These are phyloP conservation scores for Hymenoscyphus fraxineus DNA, from an alignment of 2,329 filamentous ascomycete genomes.

Conservation along the genomic window DNA sequence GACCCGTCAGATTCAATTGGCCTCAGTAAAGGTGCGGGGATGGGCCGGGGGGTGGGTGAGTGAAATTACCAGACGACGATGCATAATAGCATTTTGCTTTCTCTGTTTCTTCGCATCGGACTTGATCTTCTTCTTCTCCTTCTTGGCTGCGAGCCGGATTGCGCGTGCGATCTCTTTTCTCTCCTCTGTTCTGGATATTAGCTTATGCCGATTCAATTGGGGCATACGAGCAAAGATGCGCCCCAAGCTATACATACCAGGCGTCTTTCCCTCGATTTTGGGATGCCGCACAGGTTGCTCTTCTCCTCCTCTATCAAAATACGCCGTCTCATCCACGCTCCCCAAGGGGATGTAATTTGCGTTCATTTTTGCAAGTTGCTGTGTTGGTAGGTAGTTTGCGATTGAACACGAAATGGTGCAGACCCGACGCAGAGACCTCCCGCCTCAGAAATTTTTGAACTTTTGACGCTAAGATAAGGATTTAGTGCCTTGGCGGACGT, in stretches of 20 bases:
- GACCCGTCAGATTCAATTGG: slow-evolving; percentile 2
- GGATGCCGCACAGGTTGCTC: background rate
- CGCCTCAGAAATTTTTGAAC: slow-evolving; percentile 6
- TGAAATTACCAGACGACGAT: slow-evolving; percentile 23
- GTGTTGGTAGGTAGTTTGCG: background rate
- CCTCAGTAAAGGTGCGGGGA: background rate
- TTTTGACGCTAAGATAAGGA: slow-evolving; percentile 13
- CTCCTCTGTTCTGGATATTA: slow-evolving; percentile 20
- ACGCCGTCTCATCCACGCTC: background rate
- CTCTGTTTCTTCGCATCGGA: slow-evolving; percentile 28
- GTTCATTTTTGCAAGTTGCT: slow-evolving; percentile 4
- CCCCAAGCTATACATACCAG: background rate
- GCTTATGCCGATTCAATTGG: background rate
- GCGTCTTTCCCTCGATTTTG: background rate
- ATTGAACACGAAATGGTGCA: background rate
- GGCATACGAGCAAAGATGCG: background rate
- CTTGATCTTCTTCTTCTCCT: slow-evolving; percentile 31
- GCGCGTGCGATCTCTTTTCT: slow-evolving; percentile 24
- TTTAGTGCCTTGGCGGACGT: background rate
- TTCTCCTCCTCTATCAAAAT: slow-evolving; percentile 4
- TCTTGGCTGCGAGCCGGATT: slow-evolving; percentile 23
- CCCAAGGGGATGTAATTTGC: slow-evolving; percentile 20
- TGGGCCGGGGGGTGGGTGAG: background rate
- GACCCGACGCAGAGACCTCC: background rate
- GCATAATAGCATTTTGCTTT: slow-evolving; percentile 27